Conservation (phyloP, 129 eudicot species). For the Saposhnikovia divaricata region DNA sequence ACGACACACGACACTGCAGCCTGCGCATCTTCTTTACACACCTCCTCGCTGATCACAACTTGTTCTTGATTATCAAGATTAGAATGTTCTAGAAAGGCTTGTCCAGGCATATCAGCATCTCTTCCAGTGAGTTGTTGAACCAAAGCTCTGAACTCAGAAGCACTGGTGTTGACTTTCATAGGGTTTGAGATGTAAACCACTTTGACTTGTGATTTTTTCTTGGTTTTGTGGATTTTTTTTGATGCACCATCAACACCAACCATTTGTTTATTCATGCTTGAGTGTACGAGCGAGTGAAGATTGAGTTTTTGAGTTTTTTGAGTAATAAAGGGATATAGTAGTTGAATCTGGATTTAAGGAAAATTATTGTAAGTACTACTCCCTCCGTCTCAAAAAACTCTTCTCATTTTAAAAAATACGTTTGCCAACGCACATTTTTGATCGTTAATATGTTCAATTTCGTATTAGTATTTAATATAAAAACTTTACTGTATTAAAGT, state of each 20-base stretch:
- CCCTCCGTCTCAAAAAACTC: too few relatives aligned
- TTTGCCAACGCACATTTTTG: too few relatives aligned
- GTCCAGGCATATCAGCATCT: slow-evolving; percentile 19
- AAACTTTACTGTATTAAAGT: too few relatives aligned
- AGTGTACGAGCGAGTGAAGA: neutral
- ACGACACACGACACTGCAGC: neutral
- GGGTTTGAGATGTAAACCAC: slow-evolving; percentile 80
- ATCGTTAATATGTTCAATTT: too few relatives aligned
- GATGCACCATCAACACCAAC: slow-evolving; percentile 11
- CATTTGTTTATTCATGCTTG: slow-evolving; percentile 38
- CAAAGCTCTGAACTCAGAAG: slow-evolving; percentile 55
- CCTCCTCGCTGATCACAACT: neutral
- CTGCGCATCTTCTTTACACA: neutral
- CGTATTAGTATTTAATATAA: too few relatives aligned
- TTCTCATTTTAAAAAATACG: too few relatives aligned
- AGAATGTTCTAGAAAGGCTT: neutral
- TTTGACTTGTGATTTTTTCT: slow-evolving; percentile 44
- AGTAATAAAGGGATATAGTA: neutral
- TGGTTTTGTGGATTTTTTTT: slow-evolving; percentile 22
- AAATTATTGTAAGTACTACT: neutral
- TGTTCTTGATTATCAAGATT: neutral
- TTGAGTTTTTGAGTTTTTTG: neutral
- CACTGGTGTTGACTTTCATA: slow-evolving; percentile 61
- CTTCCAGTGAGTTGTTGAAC: slow-evolving; percentile 71
- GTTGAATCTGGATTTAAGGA: neutral